A percentile compares a stretch with the other conserved stretches of the same genome.
Conservation (phyloP, 2,329 filamentous ascomycete genomes). For the Aspergillus tanneri region DNA sequence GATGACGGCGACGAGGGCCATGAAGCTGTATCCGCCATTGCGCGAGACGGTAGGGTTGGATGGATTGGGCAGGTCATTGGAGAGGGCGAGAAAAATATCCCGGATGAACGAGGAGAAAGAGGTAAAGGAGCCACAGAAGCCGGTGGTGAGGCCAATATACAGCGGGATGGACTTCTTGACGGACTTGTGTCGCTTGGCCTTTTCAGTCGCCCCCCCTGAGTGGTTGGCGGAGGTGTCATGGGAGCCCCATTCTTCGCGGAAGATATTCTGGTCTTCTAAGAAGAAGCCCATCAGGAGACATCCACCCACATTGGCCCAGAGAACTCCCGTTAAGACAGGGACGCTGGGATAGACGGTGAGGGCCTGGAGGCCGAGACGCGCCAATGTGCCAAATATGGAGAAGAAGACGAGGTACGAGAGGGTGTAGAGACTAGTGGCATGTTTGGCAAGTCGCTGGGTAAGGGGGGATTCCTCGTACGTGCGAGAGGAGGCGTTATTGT, state of each 20-base stretch:
- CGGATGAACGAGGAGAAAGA: conserved; percentile 85
- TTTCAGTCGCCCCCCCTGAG: conserved; percentile 27
- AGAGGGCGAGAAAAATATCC: conserved; percentile 74
- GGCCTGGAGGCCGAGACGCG: conserved; percentile 74
- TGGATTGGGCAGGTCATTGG: conserved; percentile 66
- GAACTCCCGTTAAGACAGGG: conserved; percentile 68
- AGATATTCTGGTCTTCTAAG: conserved; percentile 72
- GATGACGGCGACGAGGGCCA: conserved; percentile 75
- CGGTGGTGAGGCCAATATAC: conserved; percentile 82
- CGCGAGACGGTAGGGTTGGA: conserved; percentile 49
- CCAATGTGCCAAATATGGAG: conserved; percentile 78
- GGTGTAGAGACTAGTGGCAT: conserved; percentile 64
- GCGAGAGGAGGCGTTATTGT: conserved; percentile 36
- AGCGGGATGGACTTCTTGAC: conserved; percentile 83
- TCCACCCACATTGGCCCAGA: conserved; percentile 88
- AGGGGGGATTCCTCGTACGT: conserved; percentile 18
- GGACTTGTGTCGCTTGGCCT: conserved; percentile 56
- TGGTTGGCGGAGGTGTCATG: background rate
- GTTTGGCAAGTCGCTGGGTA: conserved; percentile 44
- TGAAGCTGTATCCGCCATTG: conserved; percentile 75
- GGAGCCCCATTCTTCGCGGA: conserved; percentile 64
- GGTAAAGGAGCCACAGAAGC: conserved; percentile 86
- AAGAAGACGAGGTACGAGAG: conserved; percentile 83
- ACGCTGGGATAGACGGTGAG: conserved; percentile 77
- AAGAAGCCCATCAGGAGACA: conserved; percentile 84